Base-by-base conservation (phyloP, 148 eudicot species). In the Mesembryanthemum crystallinum region DNA sequence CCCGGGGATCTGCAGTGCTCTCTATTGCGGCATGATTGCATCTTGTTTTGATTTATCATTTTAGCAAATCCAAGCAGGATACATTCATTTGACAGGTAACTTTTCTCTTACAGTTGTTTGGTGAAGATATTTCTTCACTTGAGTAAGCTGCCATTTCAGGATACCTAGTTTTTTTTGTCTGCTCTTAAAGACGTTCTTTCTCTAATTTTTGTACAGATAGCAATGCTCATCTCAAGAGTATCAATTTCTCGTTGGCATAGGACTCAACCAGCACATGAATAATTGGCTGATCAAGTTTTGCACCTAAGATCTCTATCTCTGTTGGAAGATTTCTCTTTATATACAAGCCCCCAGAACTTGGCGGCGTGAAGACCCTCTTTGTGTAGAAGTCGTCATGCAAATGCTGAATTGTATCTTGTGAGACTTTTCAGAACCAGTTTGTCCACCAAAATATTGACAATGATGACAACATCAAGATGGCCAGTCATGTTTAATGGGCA, bases 61-160 rank as follows among this genome's bases (percentile, higher is more conserved):
- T 49, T 33, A 67, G 76, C 42, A 39, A 52, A 71, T 55, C 71
- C 51, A 65, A 72, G 65, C 55, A 37, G 71, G 71, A 25, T 42
- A 8, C 13, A 25, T 37, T 42, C 18, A 18, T 10, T 18, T 64
- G 33, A 33, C 35, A 42, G 59, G 66, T 35, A 42, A 45, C 9
- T 45, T 24, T 45, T 27, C 18, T 45, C 9, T 43, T 25, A 6
- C 4, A 21, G 8, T 25, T 12, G 15, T 47, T 24, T 17, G 61
- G 1, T 71, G 23, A 59, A 43, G 37, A 33, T 72, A 15, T 7
- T 45, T 66, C 20, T 15, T 59, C 11, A 10, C 33, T 43, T 42
- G 10, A 61, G 21, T 29, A 43, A 73, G 42, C 58, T 24, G 57
- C 32, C 39, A 28, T 75, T 52, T 32, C 43, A 32, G 5, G 72